Conservation (phyloP, 2,329 filamentous ascomycete genomes). For the Rhytidhysteron rufulum region DNA sequence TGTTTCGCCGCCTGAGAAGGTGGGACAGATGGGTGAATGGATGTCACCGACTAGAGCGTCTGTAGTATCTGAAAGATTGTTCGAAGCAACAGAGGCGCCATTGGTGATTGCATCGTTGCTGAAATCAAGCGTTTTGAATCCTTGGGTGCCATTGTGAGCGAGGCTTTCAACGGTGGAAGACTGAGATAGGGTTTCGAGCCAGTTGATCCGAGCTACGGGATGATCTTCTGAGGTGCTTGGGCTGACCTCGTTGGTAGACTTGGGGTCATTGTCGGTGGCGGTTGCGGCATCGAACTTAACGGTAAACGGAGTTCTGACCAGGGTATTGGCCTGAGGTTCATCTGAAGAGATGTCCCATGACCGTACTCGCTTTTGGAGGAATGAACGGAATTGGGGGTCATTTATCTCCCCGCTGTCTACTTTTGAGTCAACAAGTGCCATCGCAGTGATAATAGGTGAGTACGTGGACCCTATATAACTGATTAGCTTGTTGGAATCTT, state of each 20-base stretch:
- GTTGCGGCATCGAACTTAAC: slow-evolving; percentile 5
- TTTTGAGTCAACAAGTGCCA: slow-evolving; percentile 26
- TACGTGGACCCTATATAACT: slow-evolving; percentile 22
- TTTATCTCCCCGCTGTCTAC: slow-evolving; percentile 17
- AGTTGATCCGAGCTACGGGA: slow-evolving; percentile 8
- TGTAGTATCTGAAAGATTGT: no score
- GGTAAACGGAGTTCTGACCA: slow-evolving; percentile 11
- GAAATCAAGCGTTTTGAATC: no score
- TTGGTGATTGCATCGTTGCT: no score
- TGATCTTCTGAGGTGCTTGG: no score
- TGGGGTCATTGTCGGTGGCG: neutral
- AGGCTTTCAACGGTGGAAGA: neutral
- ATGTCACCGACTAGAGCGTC: slow-evolving; percentile 1
- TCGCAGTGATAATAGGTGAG: slow-evolving; percentile 21
- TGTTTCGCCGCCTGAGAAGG: slow-evolving; percentile 64
- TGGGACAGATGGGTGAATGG: slow-evolving; percentile 35
- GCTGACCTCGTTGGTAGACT: neutral
- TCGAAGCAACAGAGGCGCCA: no score
- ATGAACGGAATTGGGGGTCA: slow-evolving; percentile 19
- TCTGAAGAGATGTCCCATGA: slow-evolving; percentile 25
- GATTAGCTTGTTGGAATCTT: no score
- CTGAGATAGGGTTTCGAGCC: slow-evolving; percentile 7
- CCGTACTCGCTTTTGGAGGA: slow-evolving; percentile 28
- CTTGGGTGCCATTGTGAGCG: neutral
- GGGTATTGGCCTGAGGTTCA: slow-evolving; percentile 14